Evolutionary conservation across 106 monocot genomes (phyloP), one percentile per base, ranked within the genome.

Genomic region (Dendrobium officinale): DNA sequence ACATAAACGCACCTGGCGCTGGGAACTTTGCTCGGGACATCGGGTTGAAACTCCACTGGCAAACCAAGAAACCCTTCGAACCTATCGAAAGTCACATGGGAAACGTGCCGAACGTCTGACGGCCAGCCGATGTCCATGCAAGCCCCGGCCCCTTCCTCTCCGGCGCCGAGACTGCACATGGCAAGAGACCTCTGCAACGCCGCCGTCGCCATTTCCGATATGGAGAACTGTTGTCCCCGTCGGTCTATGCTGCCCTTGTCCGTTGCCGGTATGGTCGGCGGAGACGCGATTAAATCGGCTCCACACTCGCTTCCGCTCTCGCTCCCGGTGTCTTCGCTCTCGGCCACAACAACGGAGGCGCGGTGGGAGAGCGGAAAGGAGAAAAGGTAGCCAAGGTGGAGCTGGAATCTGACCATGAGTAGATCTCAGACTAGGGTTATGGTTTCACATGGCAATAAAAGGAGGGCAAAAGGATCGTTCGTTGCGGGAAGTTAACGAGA

Each of bases 11-110:
- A 97, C 96, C 96, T 97, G 54, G 94, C 94, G 77, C 96, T 97
- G 64, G 94, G 96, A 4, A 86, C 94, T 29, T 86, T 81, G 41
- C 81, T 59, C 11, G 94, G 90, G 22, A 92, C 58, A 81, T 94
- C 92, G 16, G 85, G 77, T 84, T 94, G 92, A 79, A 98, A 91
- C 87, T 94, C 94, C 54, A 83, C 89, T 3, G 97, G 97, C 77
- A 98, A 81, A 8, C 97, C 97, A 18, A 94, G 91, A 82, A 94
- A 98, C n/a, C 97, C 97, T 51, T 92, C 75, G 86, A 92, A 91
- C 61, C 92, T 80, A 75, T 98, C 97, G 79, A 98, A 98, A 42
- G 97, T 94, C 74, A 98, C 97, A 78, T 98, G 97, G 7, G 94
- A 84, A 73, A 94, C 81, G 74, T 98, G 97, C 29, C 82, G 87